Percentiles rank a stretch among this genome's conserved stretches.
phyloP scores from a whole-genome alignment of 139 green algal species.

The Chlorokybus atmophyticus region DNA sequence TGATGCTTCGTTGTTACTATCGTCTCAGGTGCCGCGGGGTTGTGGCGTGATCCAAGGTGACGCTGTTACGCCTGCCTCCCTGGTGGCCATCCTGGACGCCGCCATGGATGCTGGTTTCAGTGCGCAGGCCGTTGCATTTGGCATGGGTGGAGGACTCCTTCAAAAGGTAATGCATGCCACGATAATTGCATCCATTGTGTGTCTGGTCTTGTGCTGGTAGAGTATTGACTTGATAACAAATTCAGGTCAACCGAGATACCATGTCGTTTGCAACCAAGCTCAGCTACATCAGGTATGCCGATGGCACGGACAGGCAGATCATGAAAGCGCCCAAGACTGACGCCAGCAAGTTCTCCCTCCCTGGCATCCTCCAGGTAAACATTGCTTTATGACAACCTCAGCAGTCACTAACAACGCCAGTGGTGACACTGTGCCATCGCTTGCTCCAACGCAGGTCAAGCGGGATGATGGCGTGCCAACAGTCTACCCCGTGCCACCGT shows the following conservation, averaged over 20 bases:
- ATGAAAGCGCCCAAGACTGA: conserved; percentile 69
- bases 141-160: conserved; percentile 84
- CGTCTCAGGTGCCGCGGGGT: conserved; percentile 48
- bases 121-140: conserved; percentile 63
- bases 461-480: too few species aligned
- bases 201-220: background rate
- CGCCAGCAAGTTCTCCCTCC: conserved; percentile 53
- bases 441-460: too few species aligned
- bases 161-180: conserved; percentile 44
- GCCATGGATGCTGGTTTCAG: conserved; percentile 53
- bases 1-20: too few species aligned
- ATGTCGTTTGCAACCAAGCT: conserved; percentile 87
- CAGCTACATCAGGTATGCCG: conserved; percentile 57
- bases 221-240: too few species aligned
- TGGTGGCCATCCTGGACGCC: conserved; percentile 40
- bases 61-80: background rate
- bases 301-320: conserved; percentile 37
- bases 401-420: too few species aligned
- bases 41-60: conserved; percentile 71
- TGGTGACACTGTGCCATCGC: too few species aligned
- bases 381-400: background rate
- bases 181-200: background rate
- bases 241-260: conserved; percentile 65
- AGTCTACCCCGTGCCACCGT: too few species aligned
- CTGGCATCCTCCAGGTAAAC: conserved; percentile 21